Evolutionary conservation across 1,139 yeast species (phyloP).

Genomic region (Pichia sorboxylosa): DNA sequence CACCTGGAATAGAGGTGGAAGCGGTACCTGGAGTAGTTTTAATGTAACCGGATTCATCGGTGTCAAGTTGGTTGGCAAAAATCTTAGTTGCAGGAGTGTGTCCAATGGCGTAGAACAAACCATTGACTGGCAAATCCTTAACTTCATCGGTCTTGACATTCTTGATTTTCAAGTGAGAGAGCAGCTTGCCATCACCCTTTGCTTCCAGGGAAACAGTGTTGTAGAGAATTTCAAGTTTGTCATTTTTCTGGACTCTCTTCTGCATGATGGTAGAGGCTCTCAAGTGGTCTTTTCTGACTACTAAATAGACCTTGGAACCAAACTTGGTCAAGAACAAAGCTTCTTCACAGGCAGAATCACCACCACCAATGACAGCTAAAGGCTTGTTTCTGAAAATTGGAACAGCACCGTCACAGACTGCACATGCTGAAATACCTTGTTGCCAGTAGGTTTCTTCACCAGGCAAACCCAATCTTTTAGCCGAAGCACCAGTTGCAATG

Average conservation of each 20-base stretch:
- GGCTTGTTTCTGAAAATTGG: conserved; percentile 98
- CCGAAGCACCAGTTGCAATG: conserved; percentile 95
- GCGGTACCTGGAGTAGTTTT: conserved; percentile 83
- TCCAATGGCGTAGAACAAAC: conserved; percentile 95
- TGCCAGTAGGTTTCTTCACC: conserved; percentile 99
- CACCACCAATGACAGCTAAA: conserved; percentile 94
- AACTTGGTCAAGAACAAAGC: conserved; percentile 92
- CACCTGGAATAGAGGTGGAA: conserved; percentile 77
- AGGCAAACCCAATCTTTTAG: conserved; percentile 84
- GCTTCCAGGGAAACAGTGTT: conserved; percentile 82
- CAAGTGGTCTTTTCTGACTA: conserved; percentile 87
- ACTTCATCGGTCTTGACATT: conserved; percentile 64
- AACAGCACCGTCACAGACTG: conserved; percentile 98
- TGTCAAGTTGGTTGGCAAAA: conserved; percentile 64
- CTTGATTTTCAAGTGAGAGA: conserved; percentile 47
- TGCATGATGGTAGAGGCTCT: conserved; percentile 97
- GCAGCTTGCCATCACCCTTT: conserved; percentile 79
- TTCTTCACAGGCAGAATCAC: conserved; percentile 99
- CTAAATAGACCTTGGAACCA: conserved; percentile 85
- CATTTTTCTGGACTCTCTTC: conserved; percentile 72
- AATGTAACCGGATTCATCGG: conserved; percentile 82
- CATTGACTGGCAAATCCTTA: conserved; percentile 66
- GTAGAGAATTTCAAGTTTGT: conserved; percentile 83
- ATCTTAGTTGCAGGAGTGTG: conserved; percentile 90
- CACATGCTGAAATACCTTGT: conserved; percentile 97